Conservation (phyloP, 345 rosid genomes). For the Abelmoschus esculentus region DNA sequence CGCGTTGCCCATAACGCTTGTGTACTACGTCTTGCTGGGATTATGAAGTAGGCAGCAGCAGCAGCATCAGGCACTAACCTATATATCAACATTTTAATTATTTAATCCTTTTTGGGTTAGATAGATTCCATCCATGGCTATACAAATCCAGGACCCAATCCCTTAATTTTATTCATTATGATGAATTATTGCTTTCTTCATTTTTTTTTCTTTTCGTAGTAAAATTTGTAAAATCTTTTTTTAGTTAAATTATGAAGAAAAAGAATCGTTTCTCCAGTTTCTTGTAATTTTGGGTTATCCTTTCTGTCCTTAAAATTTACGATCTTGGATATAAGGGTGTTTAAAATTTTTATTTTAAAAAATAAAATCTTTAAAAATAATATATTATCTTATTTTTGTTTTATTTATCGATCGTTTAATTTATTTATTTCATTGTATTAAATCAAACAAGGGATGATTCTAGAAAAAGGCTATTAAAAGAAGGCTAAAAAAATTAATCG, state of each 20-base stretch:
- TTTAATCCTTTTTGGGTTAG: neutral
- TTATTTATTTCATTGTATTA: no score
- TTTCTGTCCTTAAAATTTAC: slow-evolving; percentile 14
- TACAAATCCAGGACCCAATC: neutral
- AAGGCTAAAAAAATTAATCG: no score
- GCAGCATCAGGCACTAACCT: neutral
- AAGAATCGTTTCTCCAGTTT: slow-evolving; percentile 13
- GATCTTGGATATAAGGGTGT: neutral
- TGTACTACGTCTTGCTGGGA: slow-evolving; percentile 85
- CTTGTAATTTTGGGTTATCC: neutral
- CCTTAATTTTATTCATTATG: slow-evolving; percentile 9
- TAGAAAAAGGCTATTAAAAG: no score
- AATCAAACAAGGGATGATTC: no score
- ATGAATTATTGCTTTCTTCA: neutral
- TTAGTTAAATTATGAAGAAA: slow-evolving; percentile 14
- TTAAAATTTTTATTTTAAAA: no score
- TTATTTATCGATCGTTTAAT: no score
- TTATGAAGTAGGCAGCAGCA: slow-evolving; percentile 25
- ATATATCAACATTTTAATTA: neutral
- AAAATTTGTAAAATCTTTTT: slow-evolving; percentile 35
- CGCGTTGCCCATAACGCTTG: slow-evolving; percentile 90
- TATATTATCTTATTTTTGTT: no score
- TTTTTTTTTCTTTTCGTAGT: neutral
- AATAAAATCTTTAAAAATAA: no score
- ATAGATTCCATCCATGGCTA: neutral